These are phyloP conservation scores for Holtermanniella nyarrowii DNA, from an alignment of 768 basidiomycete genomes.

Conservation along the genomic window DNA sequence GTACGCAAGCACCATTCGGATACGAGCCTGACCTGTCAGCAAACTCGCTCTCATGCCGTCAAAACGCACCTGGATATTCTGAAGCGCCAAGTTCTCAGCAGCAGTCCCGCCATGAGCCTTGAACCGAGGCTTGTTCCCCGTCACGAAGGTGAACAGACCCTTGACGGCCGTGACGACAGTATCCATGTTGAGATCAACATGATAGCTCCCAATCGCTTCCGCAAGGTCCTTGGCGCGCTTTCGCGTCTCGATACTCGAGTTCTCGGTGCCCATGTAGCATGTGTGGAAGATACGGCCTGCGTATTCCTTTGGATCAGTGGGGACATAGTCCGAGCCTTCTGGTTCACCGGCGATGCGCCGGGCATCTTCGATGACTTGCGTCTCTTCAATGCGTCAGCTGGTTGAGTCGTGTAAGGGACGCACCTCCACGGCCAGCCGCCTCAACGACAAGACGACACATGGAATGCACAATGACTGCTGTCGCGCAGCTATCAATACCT, in stretches of 20 bases:
- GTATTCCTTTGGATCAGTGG: conserved; percentile 79
- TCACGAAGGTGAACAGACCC: conserved; percentile 72
- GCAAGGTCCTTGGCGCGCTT: conserved; percentile 75
- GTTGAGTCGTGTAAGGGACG: conserved; percentile 19
- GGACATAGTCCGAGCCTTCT: conserved; percentile 68
- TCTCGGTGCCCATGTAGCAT: conserved; percentile 98
- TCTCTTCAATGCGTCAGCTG: conserved; percentile 45
- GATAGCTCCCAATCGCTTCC: conserved; percentile 76
- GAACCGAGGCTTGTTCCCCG: conserved; percentile 62
- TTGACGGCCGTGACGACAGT: conserved; percentile 71
- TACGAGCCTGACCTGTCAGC: conserved; percentile 53
- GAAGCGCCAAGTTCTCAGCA: conserved; percentile 89
- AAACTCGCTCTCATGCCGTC: not conserved
- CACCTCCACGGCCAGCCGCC: conserved; percentile 64
- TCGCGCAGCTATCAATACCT: conserved; percentile 95
- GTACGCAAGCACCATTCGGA: conserved; percentile 91
- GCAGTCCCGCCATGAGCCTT: conserved; percentile 72
- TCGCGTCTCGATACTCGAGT: conserved; percentile 79
- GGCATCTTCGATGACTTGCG: conserved; percentile 82
- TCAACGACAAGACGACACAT: conserved; percentile 88
- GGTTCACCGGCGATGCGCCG: conserved; percentile 77
- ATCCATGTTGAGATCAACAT: conserved; percentile 94
- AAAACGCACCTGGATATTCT: conserved; percentile 74
- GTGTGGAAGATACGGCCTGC: conserved; percentile 83
- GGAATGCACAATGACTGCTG: conserved; percentile 86